phyloP scores from a whole-genome alignment of 1,284 basidiomycete genomes.

The Fomitiporia mediterranea region DNA sequence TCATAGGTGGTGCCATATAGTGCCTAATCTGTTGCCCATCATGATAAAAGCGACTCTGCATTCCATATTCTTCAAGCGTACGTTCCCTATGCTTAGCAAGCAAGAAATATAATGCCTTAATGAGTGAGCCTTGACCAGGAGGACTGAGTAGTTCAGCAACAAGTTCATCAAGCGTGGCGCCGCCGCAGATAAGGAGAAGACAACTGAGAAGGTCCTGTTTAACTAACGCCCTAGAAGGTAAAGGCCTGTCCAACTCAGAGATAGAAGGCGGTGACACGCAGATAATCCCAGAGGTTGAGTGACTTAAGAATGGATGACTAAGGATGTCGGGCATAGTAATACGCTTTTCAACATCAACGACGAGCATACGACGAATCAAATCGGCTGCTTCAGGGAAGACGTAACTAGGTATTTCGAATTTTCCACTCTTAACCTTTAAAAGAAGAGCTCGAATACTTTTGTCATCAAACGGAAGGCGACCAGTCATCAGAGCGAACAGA shows the following conservation, averaged over 20 bases:
- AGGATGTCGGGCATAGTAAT: slow-evolving; percentile 91
- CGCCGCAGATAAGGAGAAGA: slow-evolving; percentile 85
- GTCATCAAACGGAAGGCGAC: slow-evolving; percentile 87
- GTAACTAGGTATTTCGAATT: slow-evolving; percentile 75
- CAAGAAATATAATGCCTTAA: slow-evolving; percentile 92
- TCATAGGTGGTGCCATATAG: slow-evolving; percentile 39
- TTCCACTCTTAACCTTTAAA: slow-evolving; percentile 87
- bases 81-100: slow-evolving; percentile 77
- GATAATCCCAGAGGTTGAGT: slow-evolving; percentile 44
- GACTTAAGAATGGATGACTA: slow-evolving; percentile 77
- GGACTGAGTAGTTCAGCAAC: slow-evolving; percentile 65
- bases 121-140: slow-evolving; percentile 65
- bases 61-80: slow-evolving; percentile 59
- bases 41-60: slow-evolving; percentile 35
- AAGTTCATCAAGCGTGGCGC: slow-evolving; percentile 51
- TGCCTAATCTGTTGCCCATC: slow-evolving; percentile 40
- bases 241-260: slow-evolving; percentile 59
- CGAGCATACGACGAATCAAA: slow-evolving; percentile 78
- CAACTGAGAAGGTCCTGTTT: slow-evolving; percentile 86
- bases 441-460: slow-evolving; percentile 79
- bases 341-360: slow-evolving; percentile 83
- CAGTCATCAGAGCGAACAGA: slow-evolving; percentile 83
- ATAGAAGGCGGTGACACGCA: slow-evolving; percentile 62
- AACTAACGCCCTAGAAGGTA: slow-evolving; percentile 68
- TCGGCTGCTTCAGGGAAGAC: slow-evolving; percentile 73